Percentiles rank a stretch among this genome's conserved stretches.
Evolutionary conservation across 306 rosid genomes (phyloP).

Genomic region (Rosa lucieae): DNA sequence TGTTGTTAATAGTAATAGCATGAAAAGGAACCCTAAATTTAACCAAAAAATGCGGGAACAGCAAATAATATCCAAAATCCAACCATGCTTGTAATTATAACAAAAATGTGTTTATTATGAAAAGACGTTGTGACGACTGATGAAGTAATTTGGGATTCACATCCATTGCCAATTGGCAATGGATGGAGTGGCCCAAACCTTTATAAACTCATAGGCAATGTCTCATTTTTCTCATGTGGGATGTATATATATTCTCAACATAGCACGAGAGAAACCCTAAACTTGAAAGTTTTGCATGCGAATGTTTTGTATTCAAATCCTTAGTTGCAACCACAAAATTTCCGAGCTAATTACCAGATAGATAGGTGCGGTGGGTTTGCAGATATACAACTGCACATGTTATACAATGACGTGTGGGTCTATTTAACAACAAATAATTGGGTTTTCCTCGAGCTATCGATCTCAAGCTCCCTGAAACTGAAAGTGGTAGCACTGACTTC

Average conservation of each 20-base stretch:
- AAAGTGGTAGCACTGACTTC: slow-evolving; percentile 1
- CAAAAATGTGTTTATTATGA: not conserved
- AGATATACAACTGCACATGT: not conserved
- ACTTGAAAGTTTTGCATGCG: not conserved
- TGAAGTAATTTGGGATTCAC: too few relatives aligned
- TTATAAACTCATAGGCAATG: too few relatives aligned
- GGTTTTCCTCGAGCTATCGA: slow-evolving; percentile 5
- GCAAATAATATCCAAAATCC: too few relatives aligned
- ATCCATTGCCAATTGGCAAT: too few relatives aligned
- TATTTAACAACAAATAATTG: not conserved
- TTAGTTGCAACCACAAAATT: not conserved
- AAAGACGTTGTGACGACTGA: not conserved
- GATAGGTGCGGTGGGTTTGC: not conserved
- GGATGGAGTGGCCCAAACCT: too few relatives aligned
- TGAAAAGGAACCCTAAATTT: not conserved
- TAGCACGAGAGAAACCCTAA: not conserved
- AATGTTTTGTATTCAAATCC: not conserved
- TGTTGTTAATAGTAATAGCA: not conserved
- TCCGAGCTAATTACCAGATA: not conserved
- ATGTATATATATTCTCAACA: too few relatives aligned
- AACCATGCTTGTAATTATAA: too few relatives aligned
- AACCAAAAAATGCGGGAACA: not conserved
- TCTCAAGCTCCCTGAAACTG: slow-evolving; percentile 5
- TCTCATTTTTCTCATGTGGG: too few relatives aligned
- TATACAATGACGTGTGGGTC: slow-evolving; percentile 8